Base-by-base conservation (phyloP, 2,329 filamentous ascomycete genomes). In the Orbilia ellipsospora region DNA sequence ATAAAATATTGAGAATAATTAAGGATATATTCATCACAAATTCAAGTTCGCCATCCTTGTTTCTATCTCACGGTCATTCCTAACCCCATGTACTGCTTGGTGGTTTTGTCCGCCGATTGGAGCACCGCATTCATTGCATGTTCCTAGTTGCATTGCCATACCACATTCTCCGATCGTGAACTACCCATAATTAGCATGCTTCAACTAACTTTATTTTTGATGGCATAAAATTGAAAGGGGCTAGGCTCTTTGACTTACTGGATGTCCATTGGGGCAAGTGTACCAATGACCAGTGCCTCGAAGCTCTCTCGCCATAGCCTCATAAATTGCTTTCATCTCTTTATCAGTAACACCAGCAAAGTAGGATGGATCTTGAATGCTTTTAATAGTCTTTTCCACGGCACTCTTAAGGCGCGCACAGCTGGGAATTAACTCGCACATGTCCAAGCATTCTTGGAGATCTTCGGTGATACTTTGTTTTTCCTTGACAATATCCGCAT, bases 201-300 rank as follows among this genome's bases (percentile, higher is more conserved):
- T 26, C 40, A 44, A 13, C 13, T 4, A 26, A n/a, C 5, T 20
- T 7, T 18, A 40, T 12, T 16, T 56, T 40, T 16, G 7, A 15
- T 5, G 2, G 10, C n/a, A 12, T 12, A 26, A 31, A 6, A 12
- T 23, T 23, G 23, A 23, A 2, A 4, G 23, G 4, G 2, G 23
- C 23, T 23, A 23, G 15, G 10, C 12, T 15, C 7, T n/a, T 26
- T 56, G 5, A 55, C 63, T 18, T 69, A 75, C 72, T 44, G 59
- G 85, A 78, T 89, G 87, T 1, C 85, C 84, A 66, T 88, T 87
- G n/a, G 77, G 80, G 73, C 87, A 89, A 0, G 81, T 83, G 79
- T 89, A 90, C 88, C 88, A 90, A 77, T 89, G 87, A 0, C 88
- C 88, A 0, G 85, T 87, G 0, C 86, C 85, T 0, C 59, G 66